Evolutionary conservation across 2,329 filamentous ascomycete species (phyloP).

Genomic region (Fusarium oligoseptatum): DNA sequence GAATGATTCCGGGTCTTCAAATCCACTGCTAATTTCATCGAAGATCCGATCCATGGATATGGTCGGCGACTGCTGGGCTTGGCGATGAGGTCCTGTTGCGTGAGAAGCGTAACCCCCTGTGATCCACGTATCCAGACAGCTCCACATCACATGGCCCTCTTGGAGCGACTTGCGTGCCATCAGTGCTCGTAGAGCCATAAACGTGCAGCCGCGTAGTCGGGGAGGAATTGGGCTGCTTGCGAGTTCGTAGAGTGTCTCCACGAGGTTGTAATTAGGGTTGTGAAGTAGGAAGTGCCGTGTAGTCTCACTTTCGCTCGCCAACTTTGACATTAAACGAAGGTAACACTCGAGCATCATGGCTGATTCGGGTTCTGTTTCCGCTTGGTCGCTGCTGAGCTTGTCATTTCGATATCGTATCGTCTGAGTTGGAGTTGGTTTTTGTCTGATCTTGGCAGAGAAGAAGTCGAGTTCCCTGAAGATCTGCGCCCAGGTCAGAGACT

Average conservation of each 20-base stretch:
- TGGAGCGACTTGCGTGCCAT: constrained; percentile 78
- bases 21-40: constrained; percentile 79
- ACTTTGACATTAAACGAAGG: constrained; percentile 85
- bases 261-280: constrained; percentile 74
- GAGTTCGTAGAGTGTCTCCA: constrained; percentile 81
- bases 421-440: constrained; percentile 69
- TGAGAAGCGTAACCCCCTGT: constrained; percentile 67
- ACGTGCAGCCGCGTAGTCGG: constrained; percentile 85
- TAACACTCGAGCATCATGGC: constrained; percentile 98
- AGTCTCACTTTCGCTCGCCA: constrained; percentile 79
- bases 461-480: constrained; percentile 92
- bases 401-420: constrained; percentile 64
- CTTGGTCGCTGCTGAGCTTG: constrained; percentile 74
- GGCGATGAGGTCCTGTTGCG: constrained; percentile 50
- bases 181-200: constrained; percentile 81
- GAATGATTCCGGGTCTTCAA: constrained; percentile 89
- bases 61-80: constrained; percentile 51
- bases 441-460: constrained; percentile 83
- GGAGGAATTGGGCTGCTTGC: constrained; percentile 82
- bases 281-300: constrained; percentile 82
- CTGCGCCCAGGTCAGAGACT: constrained; percentile 91
- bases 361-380: constrained; percentile 89
- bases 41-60: constrained; percentile 75
- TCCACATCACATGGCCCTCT: constrained; percentile 83
- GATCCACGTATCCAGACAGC: constrained; percentile 83